phyloP scores from a whole-genome alignment of 768 basidiomycete species.

The Lyophyllum semitale region DNA sequence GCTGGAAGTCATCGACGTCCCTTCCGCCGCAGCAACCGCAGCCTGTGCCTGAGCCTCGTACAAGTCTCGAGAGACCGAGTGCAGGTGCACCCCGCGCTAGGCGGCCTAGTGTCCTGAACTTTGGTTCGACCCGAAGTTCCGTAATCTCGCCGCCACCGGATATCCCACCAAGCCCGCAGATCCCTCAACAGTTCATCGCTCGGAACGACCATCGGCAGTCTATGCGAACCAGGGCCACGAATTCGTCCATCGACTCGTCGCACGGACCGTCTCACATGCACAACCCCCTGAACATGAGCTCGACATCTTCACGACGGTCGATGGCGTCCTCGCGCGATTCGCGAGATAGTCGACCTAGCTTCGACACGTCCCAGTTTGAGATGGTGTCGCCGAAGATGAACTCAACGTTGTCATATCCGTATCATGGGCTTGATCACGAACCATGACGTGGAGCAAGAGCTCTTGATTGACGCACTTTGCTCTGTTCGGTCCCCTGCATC shows the following conservation, averaged over 20 bases:
- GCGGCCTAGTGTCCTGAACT: slow-evolving; percentile 50
- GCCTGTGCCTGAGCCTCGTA: slow-evolving; percentile 28
- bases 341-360: slow-evolving; percentile 48
- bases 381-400: slow-evolving; percentile 55
- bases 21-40: slow-evolving; percentile 19
- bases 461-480: neutral
- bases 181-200: slow-evolving; percentile 51
- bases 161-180: slow-evolving; percentile 64
- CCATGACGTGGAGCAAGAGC: slow-evolving; percentile 17
- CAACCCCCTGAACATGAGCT: slow-evolving; percentile 22
- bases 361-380: slow-evolving; percentile 70
- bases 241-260: slow-evolving; percentile 35
- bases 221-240: slow-evolving; percentile 32
- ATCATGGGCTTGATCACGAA: slow-evolving; percentile 49
- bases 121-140: slow-evolving; percentile 38
- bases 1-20: slow-evolving; percentile 55
- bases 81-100: slow-evolving; percentile 33
- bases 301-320: slow-evolving; percentile 36
- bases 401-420: slow-evolving; percentile 55
- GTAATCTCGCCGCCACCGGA: slow-evolving; percentile 37
- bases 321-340: slow-evolving; percentile 45
- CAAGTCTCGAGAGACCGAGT: slow-evolving; percentile 39
- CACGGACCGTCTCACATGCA: slow-evolving; percentile 29
- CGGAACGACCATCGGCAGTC: slow-evolving; percentile 27
- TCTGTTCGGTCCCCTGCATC: neutral